Base-by-base conservation (phyloP, 2,329 filamentous ascomycete genomes). In the Clonostachys rosea region DNA sequence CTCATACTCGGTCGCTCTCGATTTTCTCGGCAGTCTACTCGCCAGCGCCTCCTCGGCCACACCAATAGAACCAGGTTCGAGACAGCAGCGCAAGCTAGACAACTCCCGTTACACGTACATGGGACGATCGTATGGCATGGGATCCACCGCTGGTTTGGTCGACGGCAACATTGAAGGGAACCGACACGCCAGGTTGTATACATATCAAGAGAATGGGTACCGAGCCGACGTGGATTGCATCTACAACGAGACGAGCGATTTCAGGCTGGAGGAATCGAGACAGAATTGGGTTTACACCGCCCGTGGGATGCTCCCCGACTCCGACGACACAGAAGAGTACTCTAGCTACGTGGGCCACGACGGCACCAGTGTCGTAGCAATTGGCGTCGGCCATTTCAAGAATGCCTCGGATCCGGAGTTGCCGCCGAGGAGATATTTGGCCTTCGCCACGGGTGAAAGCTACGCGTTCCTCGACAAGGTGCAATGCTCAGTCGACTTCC, bases 241-340 rank as follows among this genome's bases (percentile, higher is more conserved):
- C 16, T 66, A 68, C 53, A 70, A 70, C 51, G 33, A 42, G 8
- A 63, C 56, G n/a, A 57, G 55, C 5, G 50, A 62, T 34, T 69
- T 66, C 42, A 43, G 16, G 17, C 30, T 46, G 36, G 20, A 17
- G 16, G n/a, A 10, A 3, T 18, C 36, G 3, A 39, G 3, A 14
- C 5, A 11, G 8, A 9, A 12, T 6, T 24, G 43, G 43, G 16
- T 46, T 13, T 46, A 30, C 16, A n/a, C 18, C 20, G 44, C 44
- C 12, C n/a, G 13, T 6, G 44, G 44, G 14, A n/a, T 41, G 16
- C 44, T 46, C 14, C 44, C 44, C 9, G 44, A 46, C 24, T 41
- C 33, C 7, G 44, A 46, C 20, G 36, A 30, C 18, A 24, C 33
- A 18, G 13, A 14, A 11, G 44, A 46, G 30, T 46, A 34, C 24